Evolutionary conservation across 2,329 filamentous ascomycete genomes (phyloP), one percentile per base, ranked within the genome.

Genomic region (Neofusicoccum umdonicola): DNA sequence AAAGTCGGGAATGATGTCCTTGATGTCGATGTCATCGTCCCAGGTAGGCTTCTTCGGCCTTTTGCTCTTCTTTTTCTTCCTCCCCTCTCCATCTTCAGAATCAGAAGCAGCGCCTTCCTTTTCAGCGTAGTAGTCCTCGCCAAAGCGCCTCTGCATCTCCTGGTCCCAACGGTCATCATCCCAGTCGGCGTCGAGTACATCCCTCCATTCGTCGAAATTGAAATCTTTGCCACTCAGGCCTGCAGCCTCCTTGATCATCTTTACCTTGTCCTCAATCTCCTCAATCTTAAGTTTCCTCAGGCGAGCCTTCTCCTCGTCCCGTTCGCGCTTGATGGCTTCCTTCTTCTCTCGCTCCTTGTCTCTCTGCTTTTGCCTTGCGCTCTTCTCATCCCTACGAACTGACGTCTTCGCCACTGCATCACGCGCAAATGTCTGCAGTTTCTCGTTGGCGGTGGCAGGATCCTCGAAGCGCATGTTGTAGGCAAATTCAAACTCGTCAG

Each of bases 401-500:
- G 93, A 95, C 69, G 91, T 90, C 67, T 90, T 88, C 44, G 89
- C 89, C 42, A 90, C 89, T 17, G 92, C 84, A 74, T 96, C 92
- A 87, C 94, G 90, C 64, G 94, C 90, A 79, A 97, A 96, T 5
- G 93, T 92, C 72, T 90, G 88, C 37, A 99, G 82, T 57, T 90
- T 88, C 78, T 97, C 92, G 74, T 97, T 97, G 71, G 91, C 88
- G 74, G 91, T 93, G 66, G 85, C 85, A 0, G 95, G 93, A 71
- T 98, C 91, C 76, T 99, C 95, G 73, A 99, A 99, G 39, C 95
- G 90, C 79, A 97, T 80, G 79, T 99, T 99, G 81, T 97, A 99
- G 4, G 93, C 93, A 68, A 91, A 85, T 79, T 99, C 95, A 72
- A 94, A 96, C 66, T 90, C 87, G 50, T 98, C 94, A 31, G 93